These are phyloP conservation scores for Boletus edulis DNA, from an alignment of 768 basidiomycete species.

Conservation along the genomic window DNA sequence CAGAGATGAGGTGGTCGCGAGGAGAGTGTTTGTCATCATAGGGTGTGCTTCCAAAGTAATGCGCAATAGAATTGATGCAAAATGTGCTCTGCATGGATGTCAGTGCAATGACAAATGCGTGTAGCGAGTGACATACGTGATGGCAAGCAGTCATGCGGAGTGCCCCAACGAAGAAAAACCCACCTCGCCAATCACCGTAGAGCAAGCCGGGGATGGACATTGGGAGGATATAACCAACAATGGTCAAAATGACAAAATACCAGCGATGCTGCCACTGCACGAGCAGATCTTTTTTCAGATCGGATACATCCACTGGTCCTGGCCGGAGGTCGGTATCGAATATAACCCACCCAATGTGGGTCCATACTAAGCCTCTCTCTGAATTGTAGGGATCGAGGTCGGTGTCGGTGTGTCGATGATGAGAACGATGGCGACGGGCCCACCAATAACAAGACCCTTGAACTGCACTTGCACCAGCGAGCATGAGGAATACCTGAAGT, in stretches of 20 bases:
- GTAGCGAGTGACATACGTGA: slow-evolving; percentile 53
- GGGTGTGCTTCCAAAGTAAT: slow-evolving; percentile 77
- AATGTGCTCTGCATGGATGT: slow-evolving; percentile 61
- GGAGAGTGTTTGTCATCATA: slow-evolving; percentile 82
- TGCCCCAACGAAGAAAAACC: slow-evolving; percentile 73
- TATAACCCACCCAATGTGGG: slow-evolving; percentile 84
- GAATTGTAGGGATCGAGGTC: slow-evolving; percentile 85
- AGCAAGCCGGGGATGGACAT: slow-evolving; percentile 64
- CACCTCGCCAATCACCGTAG: slow-evolving; percentile 77
- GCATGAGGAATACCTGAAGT: slow-evolving; percentile 66
- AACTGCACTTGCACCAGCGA: slow-evolving; percentile 78
- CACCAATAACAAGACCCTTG: slow-evolving; percentile 90
- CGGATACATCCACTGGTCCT: slow-evolving; percentile 69
- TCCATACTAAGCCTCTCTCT: slow-evolving; percentile 73
- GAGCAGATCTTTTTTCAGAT: slow-evolving; percentile 67
- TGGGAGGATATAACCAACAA: slow-evolving; percentile 74
- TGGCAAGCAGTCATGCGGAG: slow-evolving; percentile 73
- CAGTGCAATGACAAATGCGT: not conserved
- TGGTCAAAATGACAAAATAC: slow-evolving; percentile 59
- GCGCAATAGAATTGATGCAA: slow-evolving; percentile 86
- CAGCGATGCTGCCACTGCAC: slow-evolving; percentile 77
- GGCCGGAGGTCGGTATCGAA: slow-evolving; percentile 69
- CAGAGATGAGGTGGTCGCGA: slow-evolving; percentile 77
- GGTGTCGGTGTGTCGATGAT: slow-evolving; percentile 84
- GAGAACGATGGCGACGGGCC: slow-evolving; percentile 79